Evolutionary conservation across 345 rosid genomes (phyloP).

Genomic region (Euphorbia peplus): DNA sequence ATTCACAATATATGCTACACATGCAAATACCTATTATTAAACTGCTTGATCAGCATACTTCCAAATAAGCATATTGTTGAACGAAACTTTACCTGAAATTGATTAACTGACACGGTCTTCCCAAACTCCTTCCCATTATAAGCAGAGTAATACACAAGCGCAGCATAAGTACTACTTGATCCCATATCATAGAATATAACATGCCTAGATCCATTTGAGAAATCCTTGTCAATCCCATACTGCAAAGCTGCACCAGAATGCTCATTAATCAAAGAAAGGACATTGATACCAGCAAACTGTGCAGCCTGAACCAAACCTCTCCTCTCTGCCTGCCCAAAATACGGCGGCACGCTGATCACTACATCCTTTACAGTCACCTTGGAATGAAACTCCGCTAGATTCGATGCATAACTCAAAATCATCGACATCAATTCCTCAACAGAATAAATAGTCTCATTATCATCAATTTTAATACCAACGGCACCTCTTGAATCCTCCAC

Average conservation of each 20-base stretch:
- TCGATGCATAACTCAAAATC: slow-evolving; percentile 62
- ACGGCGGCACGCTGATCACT: slow-evolving; percentile 84
- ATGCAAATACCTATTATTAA: not conserved
- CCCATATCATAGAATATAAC: slow-evolving; percentile 98
- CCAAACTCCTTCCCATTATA: slow-evolving; percentile 82
- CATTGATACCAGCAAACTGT: slow-evolving; percentile 86
- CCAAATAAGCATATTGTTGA: not conserved
- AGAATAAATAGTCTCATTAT: slow-evolving; percentile 40
- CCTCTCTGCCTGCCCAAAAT: slow-evolving; percentile 95
- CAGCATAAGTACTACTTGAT: slow-evolving; percentile 79
- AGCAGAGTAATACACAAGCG: slow-evolving; percentile 85
- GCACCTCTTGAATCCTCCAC: slow-evolving; percentile 82
- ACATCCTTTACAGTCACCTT: slow-evolving; percentile 62
- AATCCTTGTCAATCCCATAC: slow-evolving; percentile 97
- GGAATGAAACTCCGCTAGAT: slow-evolving; percentile 80
- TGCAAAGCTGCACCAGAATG: slow-evolving; percentile 97
- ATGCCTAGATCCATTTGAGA: slow-evolving; percentile 77
- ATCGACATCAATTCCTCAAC: slow-evolving; percentile 92
- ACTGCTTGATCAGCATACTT: not conserved
- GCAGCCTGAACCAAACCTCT: slow-evolving; percentile 84
- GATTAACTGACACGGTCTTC: slow-evolving; percentile 81
- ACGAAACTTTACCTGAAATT: slow-evolving; percentile 66
- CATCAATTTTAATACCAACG: slow-evolving; percentile 54
- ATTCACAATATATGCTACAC: not conserved
- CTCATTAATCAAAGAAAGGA: slow-evolving; percentile 74